These are phyloP conservation scores for Phlyctochytrium bullatum DNA, from an alignment of 192 early-diverging fungal species.

Conservation along the genomic window DNA sequence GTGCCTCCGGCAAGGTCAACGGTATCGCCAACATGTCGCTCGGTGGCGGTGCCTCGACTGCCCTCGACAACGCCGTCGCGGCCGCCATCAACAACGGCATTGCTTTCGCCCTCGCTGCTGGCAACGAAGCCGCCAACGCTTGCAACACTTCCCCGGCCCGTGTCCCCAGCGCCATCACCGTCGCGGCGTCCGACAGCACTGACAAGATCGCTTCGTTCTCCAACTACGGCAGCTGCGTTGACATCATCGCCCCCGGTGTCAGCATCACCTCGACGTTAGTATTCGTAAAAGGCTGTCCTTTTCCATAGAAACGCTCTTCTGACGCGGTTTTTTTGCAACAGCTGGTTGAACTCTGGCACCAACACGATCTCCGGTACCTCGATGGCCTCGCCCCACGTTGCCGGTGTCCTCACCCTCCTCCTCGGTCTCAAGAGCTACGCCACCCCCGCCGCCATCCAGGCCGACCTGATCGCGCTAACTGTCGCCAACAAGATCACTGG, in stretches of 20 bases:
- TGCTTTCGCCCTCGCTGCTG: neutral
- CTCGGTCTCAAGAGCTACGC: neutral
- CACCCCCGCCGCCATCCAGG: neutral
- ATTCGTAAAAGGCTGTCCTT: too few species aligned
- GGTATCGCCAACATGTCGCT: slow-evolving; percentile 59
- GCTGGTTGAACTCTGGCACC: neutral
- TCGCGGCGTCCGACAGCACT: slow-evolving; percentile 62
- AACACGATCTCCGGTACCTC: slow-evolving; percentile 35
- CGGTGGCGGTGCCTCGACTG: slow-evolving; percentile 66
- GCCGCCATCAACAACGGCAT: neutral
- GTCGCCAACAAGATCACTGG: neutral
- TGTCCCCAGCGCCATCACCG: slow-evolving; percentile 63
- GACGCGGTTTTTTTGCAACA: neutral
- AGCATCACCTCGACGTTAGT: slow-evolving; percentile 44
- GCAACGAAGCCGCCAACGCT: slow-evolving; percentile 42
- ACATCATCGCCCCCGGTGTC: slow-evolving; percentile 54
- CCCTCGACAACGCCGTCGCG: neutral
- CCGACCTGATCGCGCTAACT: neutral
- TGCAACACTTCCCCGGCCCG: slow-evolving; percentile 61
- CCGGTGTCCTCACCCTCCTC: slow-evolving; percentile 36
- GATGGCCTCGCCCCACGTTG: slow-evolving; percentile 57
- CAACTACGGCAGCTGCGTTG: slow-evolving; percentile 69
- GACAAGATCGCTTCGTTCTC: slow-evolving; percentile 62
- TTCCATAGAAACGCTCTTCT: too few species aligned
- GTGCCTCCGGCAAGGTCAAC: slow-evolving; percentile 12